A percentile compares a stretch with the other conserved stretches of the same genome.
Conservation (phyloP, 352 stramenopile species). For the Phytophthora citrophthora region DNA sequence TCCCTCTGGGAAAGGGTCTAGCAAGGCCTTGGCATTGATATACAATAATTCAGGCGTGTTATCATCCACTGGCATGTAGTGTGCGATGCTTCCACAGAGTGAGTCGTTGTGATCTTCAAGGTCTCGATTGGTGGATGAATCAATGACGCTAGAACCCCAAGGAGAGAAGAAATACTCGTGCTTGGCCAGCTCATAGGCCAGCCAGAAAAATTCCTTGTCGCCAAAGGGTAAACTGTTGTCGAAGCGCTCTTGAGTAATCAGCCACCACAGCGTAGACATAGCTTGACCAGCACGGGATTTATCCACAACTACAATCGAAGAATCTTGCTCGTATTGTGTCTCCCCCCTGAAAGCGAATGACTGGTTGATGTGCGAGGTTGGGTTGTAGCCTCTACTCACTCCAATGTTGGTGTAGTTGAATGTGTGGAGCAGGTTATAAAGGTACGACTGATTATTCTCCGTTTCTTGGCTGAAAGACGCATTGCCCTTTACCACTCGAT, state of each 20-base stretch:
- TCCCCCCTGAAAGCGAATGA: conserved; percentile 47
- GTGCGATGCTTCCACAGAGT: conserved; percentile 48
- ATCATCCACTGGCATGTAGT: conserved; percentile 38
- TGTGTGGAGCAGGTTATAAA: conserved; percentile 40
- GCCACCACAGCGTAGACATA: conserved; percentile 43
- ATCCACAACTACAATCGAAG: conserved; percentile 59
- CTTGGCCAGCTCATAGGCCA: conserved; percentile 58
- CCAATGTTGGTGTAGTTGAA: conserved; percentile 58
- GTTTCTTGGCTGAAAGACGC: conserved; percentile 42
- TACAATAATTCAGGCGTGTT: conserved; percentile 53
- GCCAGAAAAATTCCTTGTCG: conserved; percentile 62
- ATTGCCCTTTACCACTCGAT: conserved; percentile 46
- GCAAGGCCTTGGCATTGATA: conserved; percentile 55
- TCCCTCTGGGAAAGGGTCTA: conserved; percentile 41
- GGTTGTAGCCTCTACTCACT: conserved; percentile 26
- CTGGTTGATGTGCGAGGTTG: conserved; percentile 44
- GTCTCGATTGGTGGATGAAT: conserved; percentile 45
- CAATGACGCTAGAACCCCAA: conserved; percentile 44
- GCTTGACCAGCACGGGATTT: conserved; percentile 36
- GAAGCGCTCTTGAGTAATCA: conserved; percentile 46
- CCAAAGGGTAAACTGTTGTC: conserved; percentile 43
- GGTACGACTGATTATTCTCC: conserved; percentile 39
- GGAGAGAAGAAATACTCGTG: conserved; percentile 59
- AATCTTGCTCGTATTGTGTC: conserved; percentile 58
- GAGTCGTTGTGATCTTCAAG: conserved; percentile 43